Evolutionary conservation across 2,329 filamentous ascomycete species (phyloP).

Genomic region (Decorospora gaudefroyi): DNA sequence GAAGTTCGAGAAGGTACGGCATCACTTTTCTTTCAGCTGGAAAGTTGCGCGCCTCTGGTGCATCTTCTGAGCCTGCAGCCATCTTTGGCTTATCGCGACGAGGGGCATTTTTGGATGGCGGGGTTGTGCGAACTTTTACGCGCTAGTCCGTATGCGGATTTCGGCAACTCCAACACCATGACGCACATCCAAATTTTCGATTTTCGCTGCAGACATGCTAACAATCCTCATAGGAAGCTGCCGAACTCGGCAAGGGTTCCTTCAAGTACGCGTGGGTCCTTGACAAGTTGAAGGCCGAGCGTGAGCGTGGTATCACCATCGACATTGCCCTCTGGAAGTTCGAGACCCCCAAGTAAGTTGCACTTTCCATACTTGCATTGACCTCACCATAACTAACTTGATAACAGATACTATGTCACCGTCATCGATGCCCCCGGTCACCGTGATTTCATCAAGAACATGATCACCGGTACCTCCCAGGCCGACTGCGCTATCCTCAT

Average conservation of each 20-base stretch:
- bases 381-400: too few species aligned
- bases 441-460: slow-evolving; percentile 99
- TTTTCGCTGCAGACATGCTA: slow-evolving; percentile 32
- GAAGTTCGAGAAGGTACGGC: slow-evolving; percentile 99
- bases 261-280: slow-evolving; percentile 99
- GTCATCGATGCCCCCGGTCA: slow-evolving; percentile 98
- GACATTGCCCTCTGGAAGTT: slow-evolving; percentile 99
- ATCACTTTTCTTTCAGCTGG: slow-evolving; percentile 27
- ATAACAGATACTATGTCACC: slow-evolving; percentile 96
- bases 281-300: slow-evolving; percentile 99
- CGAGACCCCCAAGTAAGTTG: slow-evolving; percentile 97
- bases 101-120: slow-evolving; percentile 48
- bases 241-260: slow-evolving; percentile 99
- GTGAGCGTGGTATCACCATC: slow-evolving; percentile 99
- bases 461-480: slow-evolving; percentile 99
- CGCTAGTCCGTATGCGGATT: slow-evolving; percentile 37
- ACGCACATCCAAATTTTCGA: slow-evolving; percentile 30
- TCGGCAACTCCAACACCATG: slow-evolving; percentile 43
- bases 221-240: slow-evolving; percentile 75
- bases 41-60: slow-evolving; percentile 17
- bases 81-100: slow-evolving; percentile 40
- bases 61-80: slow-evolving; percentile 34
- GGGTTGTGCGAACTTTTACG: slow-evolving; percentile 48
- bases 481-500: slow-evolving; percentile 99
- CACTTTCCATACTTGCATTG: too few species aligned